Percentiles rank a stretch among this genome's conserved stretches.
These are phyloP conservation scores for Colletotrichum destructivum DNA, from an alignment of 2,329 filamentous ascomycete species.

Conservation along the genomic window DNA sequence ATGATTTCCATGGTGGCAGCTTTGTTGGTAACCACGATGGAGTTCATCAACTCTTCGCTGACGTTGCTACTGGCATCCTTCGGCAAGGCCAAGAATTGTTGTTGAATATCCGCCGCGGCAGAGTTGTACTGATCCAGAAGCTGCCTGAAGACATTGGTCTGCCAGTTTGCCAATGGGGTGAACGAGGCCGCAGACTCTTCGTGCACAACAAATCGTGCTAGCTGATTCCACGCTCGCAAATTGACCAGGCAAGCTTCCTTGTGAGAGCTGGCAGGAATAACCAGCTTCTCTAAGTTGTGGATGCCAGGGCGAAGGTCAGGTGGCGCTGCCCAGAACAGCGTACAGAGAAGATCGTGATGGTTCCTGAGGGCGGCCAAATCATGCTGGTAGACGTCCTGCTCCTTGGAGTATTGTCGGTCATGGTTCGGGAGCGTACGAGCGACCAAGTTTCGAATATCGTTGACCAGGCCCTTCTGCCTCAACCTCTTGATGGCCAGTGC, in stretches of 20 bases:
- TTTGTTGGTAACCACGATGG: constrained; percentile 68
- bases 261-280: constrained; percentile 73
- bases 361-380: constrained; percentile 77
- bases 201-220: constrained; percentile 69
- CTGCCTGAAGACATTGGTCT: constrained; percentile 70
- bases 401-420: constrained; percentile 74
- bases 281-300: constrained; percentile 71
- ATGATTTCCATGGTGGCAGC: constrained; percentile 68
- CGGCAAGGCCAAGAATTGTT: constrained; percentile 67
- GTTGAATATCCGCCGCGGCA: constrained; percentile 69
- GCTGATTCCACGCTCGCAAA: constrained; percentile 73
- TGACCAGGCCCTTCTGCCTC: constrained; percentile 61
- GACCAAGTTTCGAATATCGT: constrained; percentile 74
- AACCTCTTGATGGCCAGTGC: constrained; percentile 70
- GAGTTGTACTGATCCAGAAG: constrained; percentile 71
- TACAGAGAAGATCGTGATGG: constrained; percentile 78
- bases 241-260: constrained; percentile 78
- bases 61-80: constrained; percentile 61
- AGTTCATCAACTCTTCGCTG: constrained; percentile 61
- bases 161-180: constrained; percentile 63
- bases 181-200: constrained; percentile 64
- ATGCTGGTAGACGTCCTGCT: constrained; percentile 71
- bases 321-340: constrained; percentile 76
- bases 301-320: constrained; percentile 66
- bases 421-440: constrained; percentile 77